Conservation (phyloP, 1,139 yeast species). For the Yamadazyma atmosphaerica region DNA sequence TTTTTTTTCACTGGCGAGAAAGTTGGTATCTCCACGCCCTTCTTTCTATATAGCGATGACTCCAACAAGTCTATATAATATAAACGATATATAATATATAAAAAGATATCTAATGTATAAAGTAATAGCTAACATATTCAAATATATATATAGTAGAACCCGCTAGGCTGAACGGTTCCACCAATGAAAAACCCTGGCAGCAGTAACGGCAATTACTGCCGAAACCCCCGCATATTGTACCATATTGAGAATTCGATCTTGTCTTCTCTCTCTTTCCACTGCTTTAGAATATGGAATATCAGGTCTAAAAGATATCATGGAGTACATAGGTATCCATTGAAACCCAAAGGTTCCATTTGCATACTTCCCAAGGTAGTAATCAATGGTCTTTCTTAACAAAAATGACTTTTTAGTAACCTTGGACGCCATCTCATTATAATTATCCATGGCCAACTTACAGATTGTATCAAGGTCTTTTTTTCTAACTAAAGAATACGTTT, state of each 20-base stretch:
- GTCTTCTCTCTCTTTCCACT: conserved; percentile 52
- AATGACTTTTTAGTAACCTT: conserved; percentile 70
- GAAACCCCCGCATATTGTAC: conserved; percentile 22
- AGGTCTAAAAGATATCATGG: conserved; percentile 88
- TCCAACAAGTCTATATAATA: too few species aligned
- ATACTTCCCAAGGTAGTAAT: conserved; percentile 58
- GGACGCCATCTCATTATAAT: conserved; percentile 86
- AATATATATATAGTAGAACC: too few species aligned
- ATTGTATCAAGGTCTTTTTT: conserved; percentile 73
- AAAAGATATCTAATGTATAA: too few species aligned
- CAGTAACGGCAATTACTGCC: conserved; percentile 15
- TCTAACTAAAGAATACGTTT: conserved; percentile 55
- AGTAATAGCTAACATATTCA: too few species aligned
- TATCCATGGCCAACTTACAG: conserved; percentile 73
- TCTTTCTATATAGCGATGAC: too few species aligned
- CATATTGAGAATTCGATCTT: conserved; percentile 40
- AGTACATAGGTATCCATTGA: conserved; percentile 82
- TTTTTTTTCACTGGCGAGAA: too few species aligned
- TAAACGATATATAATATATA: too few species aligned
- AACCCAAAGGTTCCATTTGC: conserved; percentile 40
- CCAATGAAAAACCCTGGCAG: conserved; percentile 19
- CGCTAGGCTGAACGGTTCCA: conserved; percentile 11
- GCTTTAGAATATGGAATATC: conserved; percentile 81
- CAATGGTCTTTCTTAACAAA: conserved; percentile 65
- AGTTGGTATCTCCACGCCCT: too few species aligned